These are phyloP conservation scores for Prunus yedoensis DNA, from an alignment of 331 rosid species.

Conservation along the genomic window DNA sequence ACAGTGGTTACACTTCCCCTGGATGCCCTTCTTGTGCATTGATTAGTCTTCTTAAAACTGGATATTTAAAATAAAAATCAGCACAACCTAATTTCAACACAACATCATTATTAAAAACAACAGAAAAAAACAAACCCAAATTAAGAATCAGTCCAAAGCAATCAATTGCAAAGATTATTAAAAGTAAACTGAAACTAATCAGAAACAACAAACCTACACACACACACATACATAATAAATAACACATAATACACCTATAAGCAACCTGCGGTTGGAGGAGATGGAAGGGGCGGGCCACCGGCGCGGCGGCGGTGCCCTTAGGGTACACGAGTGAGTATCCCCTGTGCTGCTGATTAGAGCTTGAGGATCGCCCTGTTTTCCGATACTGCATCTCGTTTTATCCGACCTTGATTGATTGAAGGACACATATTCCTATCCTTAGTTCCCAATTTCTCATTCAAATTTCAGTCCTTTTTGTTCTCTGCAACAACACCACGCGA, in stretches of 20 bases:
- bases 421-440: conserved; percentile 80
- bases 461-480: neutral
- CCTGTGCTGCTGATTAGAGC: conserved; percentile 71
- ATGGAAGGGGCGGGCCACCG: conserved; percentile 58
- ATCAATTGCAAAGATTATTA: neutral
- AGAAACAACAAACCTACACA: conserved; percentile 12
- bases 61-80: conserved; percentile 7
- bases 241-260: neutral
- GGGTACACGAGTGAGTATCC: conserved; percentile 51
- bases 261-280: conserved; percentile 57
- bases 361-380: conserved; percentile 60
- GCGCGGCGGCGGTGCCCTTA: conserved; percentile 70
- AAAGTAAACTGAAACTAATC: no score
- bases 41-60: conserved; percentile 66
- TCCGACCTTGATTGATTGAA: conserved; percentile 86
- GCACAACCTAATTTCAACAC: conserved; percentile 5
- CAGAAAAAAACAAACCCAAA: neutral
- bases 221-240: neutral
- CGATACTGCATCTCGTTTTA: conserved; percentile 62
- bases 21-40: conserved; percentile 87
- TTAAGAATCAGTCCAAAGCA: neutral
- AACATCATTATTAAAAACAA: neutral
- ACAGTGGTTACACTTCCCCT: conserved; percentile 54
- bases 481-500: conserved; percentile 47
- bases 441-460: conserved; percentile 25